Conservation (phyloP, 2,329 filamentous ascomycete species). For the Exophiala viscosa region DNA sequence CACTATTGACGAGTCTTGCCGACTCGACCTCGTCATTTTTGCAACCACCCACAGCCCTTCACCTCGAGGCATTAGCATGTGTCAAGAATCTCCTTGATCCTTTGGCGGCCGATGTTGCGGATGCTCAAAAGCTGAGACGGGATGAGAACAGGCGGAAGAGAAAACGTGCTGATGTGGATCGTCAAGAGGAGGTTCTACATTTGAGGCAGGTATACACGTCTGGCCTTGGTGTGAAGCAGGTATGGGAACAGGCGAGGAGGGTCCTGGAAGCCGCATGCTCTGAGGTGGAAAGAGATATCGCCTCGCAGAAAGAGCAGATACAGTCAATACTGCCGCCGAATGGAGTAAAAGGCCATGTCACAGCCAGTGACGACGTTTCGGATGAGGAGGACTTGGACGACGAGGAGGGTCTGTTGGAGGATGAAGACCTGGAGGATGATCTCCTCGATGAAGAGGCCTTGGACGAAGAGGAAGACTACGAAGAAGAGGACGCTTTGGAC, state of each 20-base stretch:
- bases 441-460: slow-evolving; percentile 10
- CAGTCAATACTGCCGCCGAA: background rate
- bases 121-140: slow-evolving; percentile 66
- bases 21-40: slow-evolving; percentile 69
- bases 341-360: slow-evolving; percentile 10
- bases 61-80: slow-evolving; percentile 66
- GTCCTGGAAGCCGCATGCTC: slow-evolving; percentile 56
- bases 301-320: slow-evolving; percentile 33
- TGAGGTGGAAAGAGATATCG: slow-evolving; percentile 28
- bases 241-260: slow-evolving; percentile 89
- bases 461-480: slow-evolving; percentile 28
- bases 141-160: slow-evolving; percentile 58
- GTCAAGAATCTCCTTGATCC: slow-evolving; percentile 78
- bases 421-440: slow-evolving; percentile 14
- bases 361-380: slow-evolving; percentile 11
- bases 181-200: slow-evolving; percentile 59
- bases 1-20: slow-evolving; percentile 56
- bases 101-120: slow-evolving; percentile 69
- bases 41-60: slow-evolving; percentile 64
- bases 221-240: slow-evolving; percentile 81
- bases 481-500: slow-evolving; percentile 34
- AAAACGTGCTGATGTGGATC: slow-evolving; percentile 34
- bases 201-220: slow-evolving; percentile 79
- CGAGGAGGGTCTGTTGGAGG: slow-evolving; percentile 11
- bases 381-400: slow-evolving; percentile 22